phyloP scores from a whole-genome alignment of 2,329 filamentous ascomycete species.

The Ascochyta koolunga region DNA sequence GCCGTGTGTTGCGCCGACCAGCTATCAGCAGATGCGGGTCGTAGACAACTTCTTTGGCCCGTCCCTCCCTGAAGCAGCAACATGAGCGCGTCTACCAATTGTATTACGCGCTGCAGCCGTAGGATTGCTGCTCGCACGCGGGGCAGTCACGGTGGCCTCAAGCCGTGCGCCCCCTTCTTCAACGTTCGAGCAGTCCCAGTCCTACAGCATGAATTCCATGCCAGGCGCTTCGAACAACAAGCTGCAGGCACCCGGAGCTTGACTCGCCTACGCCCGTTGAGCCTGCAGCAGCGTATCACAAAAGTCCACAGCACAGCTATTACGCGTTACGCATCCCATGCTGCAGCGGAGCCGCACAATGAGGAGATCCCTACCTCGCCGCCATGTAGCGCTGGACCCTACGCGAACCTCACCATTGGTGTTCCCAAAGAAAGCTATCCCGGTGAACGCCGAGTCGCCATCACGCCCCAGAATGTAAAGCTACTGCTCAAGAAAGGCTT shows the following conservation, averaged over 20 bases:
- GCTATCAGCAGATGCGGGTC: conserved; percentile 44
- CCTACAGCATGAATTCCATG: conserved; percentile 26
- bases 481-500: conserved; percentile 87
- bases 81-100: conserved; percentile 40
- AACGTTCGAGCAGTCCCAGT: conserved; percentile 25
- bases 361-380: conserved; percentile 45
- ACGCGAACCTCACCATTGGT: conserved; percentile 75
- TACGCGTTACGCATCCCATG: conserved; percentile 42
- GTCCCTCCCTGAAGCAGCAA: conserved; percentile 30
- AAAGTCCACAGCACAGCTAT: conserved; percentile 28
- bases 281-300: conserved; percentile 39
- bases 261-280: conserved; percentile 34
- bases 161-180: conserved; percentile 7
- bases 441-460: conserved; percentile 80
- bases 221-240: conserved; percentile 21
- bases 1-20: conserved; percentile 10
- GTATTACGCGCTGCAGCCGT: conserved; percentile 29
- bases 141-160: conserved; percentile 22
- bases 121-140: conserved; percentile 34
- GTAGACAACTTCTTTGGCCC: conserved; percentile 26
- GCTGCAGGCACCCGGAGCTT: conserved; percentile 30
- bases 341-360: conserved; percentile 41
- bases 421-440: conserved; percentile 80
- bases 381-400: conserved; percentile 59
- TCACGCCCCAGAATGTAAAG: conserved; percentile 83